Conservation (phyloP, 441 rosid genomes). For the Iberis amara region DNA sequence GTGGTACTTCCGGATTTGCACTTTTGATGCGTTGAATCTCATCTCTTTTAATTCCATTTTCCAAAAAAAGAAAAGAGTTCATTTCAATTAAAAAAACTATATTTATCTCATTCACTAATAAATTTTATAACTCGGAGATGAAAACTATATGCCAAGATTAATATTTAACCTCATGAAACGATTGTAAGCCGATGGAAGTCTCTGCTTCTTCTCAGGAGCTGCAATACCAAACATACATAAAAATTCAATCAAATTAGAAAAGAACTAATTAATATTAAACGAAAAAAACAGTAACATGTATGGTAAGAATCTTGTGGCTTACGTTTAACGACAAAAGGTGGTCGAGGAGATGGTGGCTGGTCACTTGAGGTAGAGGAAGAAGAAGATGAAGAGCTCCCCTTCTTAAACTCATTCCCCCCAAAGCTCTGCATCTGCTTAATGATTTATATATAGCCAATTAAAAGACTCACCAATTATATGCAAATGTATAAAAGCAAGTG, state of each 20-base stretch:
- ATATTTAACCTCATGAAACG: constrained; percentile 77
- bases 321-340: constrained; percentile 93
- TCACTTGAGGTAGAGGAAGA: constrained; percentile 71
- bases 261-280: no score
- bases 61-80: neutral
- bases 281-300: neutral
- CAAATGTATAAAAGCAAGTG: neutral
- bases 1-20: constrained; percentile 92
- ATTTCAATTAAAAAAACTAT: no score
- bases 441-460: neutral
- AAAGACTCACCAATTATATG: constrained; percentile 17
- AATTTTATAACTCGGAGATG: constrained; percentile 3
- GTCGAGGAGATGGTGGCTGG: constrained; percentile 70
- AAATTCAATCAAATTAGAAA: neutral
- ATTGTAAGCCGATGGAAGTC: constrained; percentile 97
- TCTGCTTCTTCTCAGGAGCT: constrained; percentile 99
- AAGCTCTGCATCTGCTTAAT: constrained; percentile 52
- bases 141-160: neutral
- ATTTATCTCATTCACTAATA: no score
- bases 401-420: constrained; percentile 47
- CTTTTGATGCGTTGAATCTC: constrained; percentile 97
- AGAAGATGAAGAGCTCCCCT: constrained; percentile 59
- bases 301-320: constrained; percentile 13
- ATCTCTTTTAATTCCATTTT: constrained; percentile 43
- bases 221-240: constrained; percentile 20